Conservation (phyloP, 345 rosid species). For the Lepidium aucheri region DNA sequence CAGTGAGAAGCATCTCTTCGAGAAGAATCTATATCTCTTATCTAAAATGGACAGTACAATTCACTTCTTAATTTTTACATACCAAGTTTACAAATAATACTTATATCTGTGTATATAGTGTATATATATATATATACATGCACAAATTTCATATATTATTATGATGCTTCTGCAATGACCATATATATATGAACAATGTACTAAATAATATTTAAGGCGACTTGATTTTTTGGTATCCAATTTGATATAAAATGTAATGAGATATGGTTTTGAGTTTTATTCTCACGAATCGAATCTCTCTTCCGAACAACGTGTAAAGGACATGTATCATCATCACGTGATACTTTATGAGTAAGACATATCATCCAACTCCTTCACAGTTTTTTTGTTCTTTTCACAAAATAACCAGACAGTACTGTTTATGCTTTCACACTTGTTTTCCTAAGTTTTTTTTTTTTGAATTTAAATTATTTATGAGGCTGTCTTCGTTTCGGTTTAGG, state of each 20-base stretch:
- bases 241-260: neutral
- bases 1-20: slow-evolving; percentile 9
- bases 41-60: slow-evolving; percentile 15
- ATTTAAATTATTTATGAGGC: neutral
- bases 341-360: slow-evolving; percentile 14
- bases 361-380: neutral
- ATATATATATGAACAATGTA: neutral
- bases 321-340: slow-evolving; percentile 25
- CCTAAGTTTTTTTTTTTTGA: no score
- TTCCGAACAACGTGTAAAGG: slow-evolving; percentile 14
- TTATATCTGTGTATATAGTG: no score
- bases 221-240: slow-evolving; percentile 2
- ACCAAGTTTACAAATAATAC: slow-evolving; percentile 1
- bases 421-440: neutral
- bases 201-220: neutral
- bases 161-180: slow-evolving; percentile 5
- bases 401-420: neutral
- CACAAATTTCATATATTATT: neutral
- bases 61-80: neutral
- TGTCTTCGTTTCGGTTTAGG: neutral
- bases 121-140: no score
- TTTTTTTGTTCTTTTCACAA: neutral
- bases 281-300: slow-evolving; percentile 1
- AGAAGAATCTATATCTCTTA: slow-evolving; percentile 17
- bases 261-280: neutral